These are phyloP conservation scores for Phialophora expanda DNA, from an alignment of 2,329 filamentous ascomycete species.

Conservation along the genomic window DNA sequence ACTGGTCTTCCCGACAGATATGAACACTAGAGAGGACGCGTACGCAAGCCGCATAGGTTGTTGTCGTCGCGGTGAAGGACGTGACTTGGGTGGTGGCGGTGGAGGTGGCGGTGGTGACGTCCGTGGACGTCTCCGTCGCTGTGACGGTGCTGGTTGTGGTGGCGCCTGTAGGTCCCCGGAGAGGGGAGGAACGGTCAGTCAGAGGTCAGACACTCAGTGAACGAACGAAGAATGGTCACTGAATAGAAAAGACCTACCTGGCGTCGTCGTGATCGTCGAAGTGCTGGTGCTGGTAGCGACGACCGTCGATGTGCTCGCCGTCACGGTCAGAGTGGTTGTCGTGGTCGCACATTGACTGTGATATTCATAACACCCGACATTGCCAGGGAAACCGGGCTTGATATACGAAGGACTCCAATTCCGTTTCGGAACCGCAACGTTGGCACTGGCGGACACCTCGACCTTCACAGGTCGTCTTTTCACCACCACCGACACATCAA, in stretches of 20 bases:
- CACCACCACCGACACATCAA: neutral
- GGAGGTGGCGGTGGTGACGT: neutral
- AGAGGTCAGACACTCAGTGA: neutral
- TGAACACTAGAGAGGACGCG: neutral
- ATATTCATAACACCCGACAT: neutral
- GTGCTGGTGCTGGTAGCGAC: neutral
- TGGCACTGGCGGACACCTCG: neutral
- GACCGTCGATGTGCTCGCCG: neutral
- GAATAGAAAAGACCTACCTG: neutral
- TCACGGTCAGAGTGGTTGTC: neutral
- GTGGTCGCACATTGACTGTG: neutral
- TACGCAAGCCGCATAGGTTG: neutral
- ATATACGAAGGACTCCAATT: neutral
- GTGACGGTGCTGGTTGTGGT: neutral
- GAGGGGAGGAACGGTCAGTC: neutral
- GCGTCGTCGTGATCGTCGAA: neutral
- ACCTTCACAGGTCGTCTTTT: neutral
- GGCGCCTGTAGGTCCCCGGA: neutral
- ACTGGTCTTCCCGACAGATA: neutral
- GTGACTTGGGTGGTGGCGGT: neutral
- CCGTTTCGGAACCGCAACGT: neutral
- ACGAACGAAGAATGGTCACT: neutral
- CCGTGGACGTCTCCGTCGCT: neutral
- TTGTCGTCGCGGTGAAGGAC: neutral
- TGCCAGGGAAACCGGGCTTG: neutral